A percentile compares a stretch with the other conserved stretches of the same genome.
phyloP scores from a whole-genome alignment of 805 yeast species.

The Isabelozyma rhagii region DNA sequence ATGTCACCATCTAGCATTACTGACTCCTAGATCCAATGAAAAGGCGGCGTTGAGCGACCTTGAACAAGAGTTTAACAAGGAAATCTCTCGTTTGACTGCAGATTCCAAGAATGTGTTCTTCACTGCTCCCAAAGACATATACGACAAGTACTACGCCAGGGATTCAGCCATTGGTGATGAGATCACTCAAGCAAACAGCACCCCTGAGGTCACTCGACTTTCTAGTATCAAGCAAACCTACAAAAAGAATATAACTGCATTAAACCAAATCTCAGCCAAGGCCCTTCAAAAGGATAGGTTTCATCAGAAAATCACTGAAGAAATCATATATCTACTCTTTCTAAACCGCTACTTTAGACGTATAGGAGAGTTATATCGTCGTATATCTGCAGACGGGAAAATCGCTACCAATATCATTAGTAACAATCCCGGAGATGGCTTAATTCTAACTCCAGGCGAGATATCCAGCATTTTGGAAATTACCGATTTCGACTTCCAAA shows the following conservation, averaged over 20 bases:
- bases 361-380: constrained; percentile 7
- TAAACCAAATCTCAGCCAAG: background rate
- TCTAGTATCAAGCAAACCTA: background rate
- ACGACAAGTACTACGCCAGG: background rate
- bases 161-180: background rate
- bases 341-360: constrained; percentile 14
- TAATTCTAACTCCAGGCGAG: constrained; percentile 17
- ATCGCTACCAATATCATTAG: background rate
- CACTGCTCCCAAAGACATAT: background rate
- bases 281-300: constrained; percentile 14
- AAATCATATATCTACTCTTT: constrained; percentile 14
- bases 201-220: background rate
- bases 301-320: constrained; percentile 14
- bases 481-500: constrained; percentile 12
- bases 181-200: background rate
- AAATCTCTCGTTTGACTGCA: background rate
- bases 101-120: background rate
- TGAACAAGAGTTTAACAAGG: background rate
- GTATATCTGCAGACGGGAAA: background rate
- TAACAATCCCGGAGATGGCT: constrained; percentile 6
- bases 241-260: background rate
- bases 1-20: background rate
- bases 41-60: background rate
- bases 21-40: background rate
- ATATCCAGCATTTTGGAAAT: constrained; percentile 5